A percentile compares a stretch with the other conserved stretches of the same genome.
phyloP scores from a whole-genome alignment of 805 yeast species.

The Teunomyces cretensis region DNA sequence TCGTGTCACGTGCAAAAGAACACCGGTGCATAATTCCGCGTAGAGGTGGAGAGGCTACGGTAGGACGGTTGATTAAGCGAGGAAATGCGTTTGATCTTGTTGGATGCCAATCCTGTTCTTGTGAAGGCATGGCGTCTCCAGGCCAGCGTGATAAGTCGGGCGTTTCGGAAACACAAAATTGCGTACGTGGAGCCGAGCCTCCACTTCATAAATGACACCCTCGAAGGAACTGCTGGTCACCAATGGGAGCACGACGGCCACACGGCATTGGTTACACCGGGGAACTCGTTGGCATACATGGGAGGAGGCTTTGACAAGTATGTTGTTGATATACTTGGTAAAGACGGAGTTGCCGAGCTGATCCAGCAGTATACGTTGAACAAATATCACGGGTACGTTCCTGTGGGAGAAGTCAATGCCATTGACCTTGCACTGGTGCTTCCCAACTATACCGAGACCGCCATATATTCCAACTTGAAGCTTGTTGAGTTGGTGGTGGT shows the following conservation, averaged over 20 bases:
- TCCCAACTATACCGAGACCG: conserved; percentile 8
- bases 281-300: conserved; percentile 27
- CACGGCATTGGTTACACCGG: conserved; percentile 21
- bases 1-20: not conserved
- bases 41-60: too few relatives aligned
- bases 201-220: not conserved
- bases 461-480: conserved; percentile 10
- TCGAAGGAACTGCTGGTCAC: not conserved
- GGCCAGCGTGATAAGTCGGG: not conserved
- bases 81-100: not conserved
- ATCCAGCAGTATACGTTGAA: conserved; percentile 17
- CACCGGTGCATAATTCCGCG: not conserved
- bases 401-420: conserved; percentile 13
- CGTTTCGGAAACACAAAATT: not conserved
- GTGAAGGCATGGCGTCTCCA: conserved; percentile 1
- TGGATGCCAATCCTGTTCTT: conserved; percentile 3
- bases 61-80: too few relatives aligned
- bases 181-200: not conserved
- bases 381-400: conserved; percentile 17
- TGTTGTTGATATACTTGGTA: conserved; percentile 14
- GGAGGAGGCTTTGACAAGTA: conserved; percentile 29
- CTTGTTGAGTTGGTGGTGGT: conserved; percentile 10
- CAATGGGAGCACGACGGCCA: not conserved
- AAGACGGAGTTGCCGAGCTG: conserved; percentile 12
- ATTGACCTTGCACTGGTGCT: conserved; percentile 12